Evolutionary conservation across 495 filamentous ascomycete genomes (phyloP).

Genomic region (Tetracladium setigerum): DNA sequence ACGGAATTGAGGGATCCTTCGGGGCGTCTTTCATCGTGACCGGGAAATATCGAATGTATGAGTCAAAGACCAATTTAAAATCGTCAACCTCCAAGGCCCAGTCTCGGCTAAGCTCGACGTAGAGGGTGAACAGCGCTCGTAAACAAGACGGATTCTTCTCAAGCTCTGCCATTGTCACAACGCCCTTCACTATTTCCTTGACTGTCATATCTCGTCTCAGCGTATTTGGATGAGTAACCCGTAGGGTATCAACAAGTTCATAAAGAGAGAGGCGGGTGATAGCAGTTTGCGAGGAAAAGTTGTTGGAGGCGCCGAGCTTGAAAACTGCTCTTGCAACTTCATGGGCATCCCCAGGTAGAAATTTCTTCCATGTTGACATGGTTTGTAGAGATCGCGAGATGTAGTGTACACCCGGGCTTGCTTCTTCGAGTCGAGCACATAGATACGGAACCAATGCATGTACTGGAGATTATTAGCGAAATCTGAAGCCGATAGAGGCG

Average conservation of each 20-base stretch:
- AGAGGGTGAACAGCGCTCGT: conserved; percentile 37
- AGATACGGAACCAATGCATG: conserved; percentile 11
- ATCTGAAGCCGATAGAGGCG: not conserved
- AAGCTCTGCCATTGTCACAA: conserved; percentile 8
- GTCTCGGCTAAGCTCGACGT: conserved; percentile 28
- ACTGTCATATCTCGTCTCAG: conserved; percentile 9
- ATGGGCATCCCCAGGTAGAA: conserved; percentile 4
- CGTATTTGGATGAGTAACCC: conserved; percentile 12
- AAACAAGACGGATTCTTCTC: conserved; percentile 44
- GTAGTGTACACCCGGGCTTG: conserved; percentile 1
- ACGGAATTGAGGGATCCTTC: conserved; percentile 28
- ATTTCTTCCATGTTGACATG: conserved; percentile 4
- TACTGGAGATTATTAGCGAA: conserved; percentile 5
- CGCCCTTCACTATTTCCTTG: conserved; percentile 2
- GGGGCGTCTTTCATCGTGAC: conserved; percentile 36
- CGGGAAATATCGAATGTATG: conserved; percentile 44
- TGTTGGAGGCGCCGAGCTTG: not conserved
- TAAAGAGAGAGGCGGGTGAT: conserved; percentile 39
- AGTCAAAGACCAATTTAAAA: conserved; percentile 16
- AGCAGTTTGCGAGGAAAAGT: conserved; percentile 36
- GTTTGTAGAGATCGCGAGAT: not conserved
- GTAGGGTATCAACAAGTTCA: conserved; percentile 33
- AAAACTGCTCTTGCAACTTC: conserved; percentile 8
- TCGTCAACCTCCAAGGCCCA: conserved; percentile 15
- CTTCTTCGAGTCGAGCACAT: conserved; percentile 12